phyloP scores from a whole-genome alignment of 2,329 filamentous ascomycete genomes.

The Cercospora zeae-maydis region DNA sequence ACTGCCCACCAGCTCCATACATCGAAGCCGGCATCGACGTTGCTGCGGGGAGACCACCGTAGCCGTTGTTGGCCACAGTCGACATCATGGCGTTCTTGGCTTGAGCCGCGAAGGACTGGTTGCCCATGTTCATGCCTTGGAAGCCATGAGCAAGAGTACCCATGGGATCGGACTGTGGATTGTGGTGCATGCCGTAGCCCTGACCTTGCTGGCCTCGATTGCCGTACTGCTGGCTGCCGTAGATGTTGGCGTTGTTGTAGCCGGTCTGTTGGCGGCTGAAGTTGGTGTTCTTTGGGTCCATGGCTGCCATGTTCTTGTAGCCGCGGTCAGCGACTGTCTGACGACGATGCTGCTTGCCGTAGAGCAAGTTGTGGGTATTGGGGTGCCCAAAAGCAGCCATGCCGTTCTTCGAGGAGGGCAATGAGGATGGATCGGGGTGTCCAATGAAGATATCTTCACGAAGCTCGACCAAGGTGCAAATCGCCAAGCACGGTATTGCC shows the following conservation, averaged over 20 bases:
- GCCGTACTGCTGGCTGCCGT: constrained; percentile 34
- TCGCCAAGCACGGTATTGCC: constrained; percentile 11
- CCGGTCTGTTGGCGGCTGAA: constrained; percentile 32
- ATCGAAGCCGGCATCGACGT: constrained; percentile 32
- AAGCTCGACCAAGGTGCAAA: constrained; percentile 17
- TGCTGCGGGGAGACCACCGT: constrained; percentile 29
- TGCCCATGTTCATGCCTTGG: constrained; percentile 40
- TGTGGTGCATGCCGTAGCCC: constrained; percentile 36
- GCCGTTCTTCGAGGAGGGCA: constrained; percentile 9
- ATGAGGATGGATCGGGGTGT: constrained; percentile 13
- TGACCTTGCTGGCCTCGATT: constrained; percentile 32
- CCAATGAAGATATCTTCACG: constrained; percentile 4
- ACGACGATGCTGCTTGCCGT: constrained; percentile 20
- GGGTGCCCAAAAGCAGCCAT: constrained; percentile 19
- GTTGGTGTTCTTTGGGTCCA: constrained; percentile 35
- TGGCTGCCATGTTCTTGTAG: constrained; percentile 33
- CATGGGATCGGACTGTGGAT: constrained; percentile 33
- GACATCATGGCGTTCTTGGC: constrained; percentile 37
- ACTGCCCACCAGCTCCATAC: constrained; percentile 34
- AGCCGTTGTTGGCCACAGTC: constrained; percentile 29
- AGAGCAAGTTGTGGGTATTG: constrained; percentile 20
- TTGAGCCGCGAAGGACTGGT: constrained; percentile 36
- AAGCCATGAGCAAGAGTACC: constrained; percentile 40
- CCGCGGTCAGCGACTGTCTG: constrained; percentile 22
- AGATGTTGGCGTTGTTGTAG: constrained; percentile 31